A percentile compares a stretch with the other conserved stretches of the same genome.
Conservation (phyloP, 345 rosid species). For the Camelina sativa region DNA sequence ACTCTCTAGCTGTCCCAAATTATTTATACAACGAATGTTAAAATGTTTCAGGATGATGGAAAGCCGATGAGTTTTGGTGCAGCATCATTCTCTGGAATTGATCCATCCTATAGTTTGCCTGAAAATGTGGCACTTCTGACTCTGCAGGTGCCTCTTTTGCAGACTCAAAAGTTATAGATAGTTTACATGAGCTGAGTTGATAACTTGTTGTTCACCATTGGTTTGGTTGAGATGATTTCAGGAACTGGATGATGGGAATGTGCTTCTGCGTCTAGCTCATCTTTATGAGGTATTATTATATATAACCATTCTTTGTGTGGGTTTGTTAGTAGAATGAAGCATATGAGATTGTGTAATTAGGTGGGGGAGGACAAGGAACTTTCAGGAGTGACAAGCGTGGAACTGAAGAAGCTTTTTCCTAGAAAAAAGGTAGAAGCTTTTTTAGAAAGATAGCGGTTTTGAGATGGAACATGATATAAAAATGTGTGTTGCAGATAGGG, state of each 20-base stretch:
- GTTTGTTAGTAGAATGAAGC: conserved; percentile 28
- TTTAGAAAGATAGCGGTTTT: neutral
- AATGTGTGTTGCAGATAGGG: conserved; percentile 53
- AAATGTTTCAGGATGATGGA: conserved; percentile 62
- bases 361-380: conserved; percentile 84
- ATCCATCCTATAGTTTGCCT: conserved; percentile 77
- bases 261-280: conserved; percentile 90
- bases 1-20: conserved; percentile 7
- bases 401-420: conserved; percentile 68
- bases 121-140: conserved; percentile 82
- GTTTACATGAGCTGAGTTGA: conserved; percentile 9
- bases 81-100: conserved; percentile 74
- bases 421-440: conserved; percentile 53
- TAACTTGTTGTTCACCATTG: conserved; percentile 32
- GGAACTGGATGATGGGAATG: conserved; percentile 81
- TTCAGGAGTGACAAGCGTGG: conserved; percentile 66
- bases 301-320: conserved; percentile 19
- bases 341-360: conserved; percentile 42
- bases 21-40: conserved; percentile 5
- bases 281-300: conserved; percentile 66
- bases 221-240: conserved; percentile 39
- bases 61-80: conserved; percentile 60
- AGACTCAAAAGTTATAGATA: conserved; percentile 12
- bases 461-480: neutral
- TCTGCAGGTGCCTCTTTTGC: conserved; percentile 63